A percentile compares a stretch with the other conserved stretches of the same genome.
Evolutionary conservation across 306 rosid species (phyloP).

Genomic region (Elaeagnus macrophylla): DNA sequence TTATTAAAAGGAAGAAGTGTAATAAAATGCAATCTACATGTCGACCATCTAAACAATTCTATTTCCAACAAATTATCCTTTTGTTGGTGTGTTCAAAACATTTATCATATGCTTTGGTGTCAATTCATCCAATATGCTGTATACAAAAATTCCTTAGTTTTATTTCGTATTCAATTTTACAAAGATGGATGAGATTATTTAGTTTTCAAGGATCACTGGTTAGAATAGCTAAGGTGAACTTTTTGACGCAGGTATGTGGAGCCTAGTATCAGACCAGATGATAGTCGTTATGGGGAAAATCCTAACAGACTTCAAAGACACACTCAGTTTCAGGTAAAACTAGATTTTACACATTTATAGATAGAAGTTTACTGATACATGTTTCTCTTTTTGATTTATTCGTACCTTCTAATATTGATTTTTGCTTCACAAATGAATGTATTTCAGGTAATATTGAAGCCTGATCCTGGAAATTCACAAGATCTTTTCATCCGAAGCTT

Average conservation of each 20-base stretch:
- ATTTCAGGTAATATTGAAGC: constrained; percentile 85
- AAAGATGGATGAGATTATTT: not conserved
- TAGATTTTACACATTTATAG: not conserved
- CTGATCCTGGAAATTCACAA: constrained; percentile 98
- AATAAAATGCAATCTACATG: too few relatives aligned
- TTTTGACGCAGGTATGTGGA: constrained; percentile 63
- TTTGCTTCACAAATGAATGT: constrained; percentile 16
- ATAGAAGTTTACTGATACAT: constrained; percentile 4
- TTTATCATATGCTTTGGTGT: too few relatives aligned
- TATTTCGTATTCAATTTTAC: not conserved
- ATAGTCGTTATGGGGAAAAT: constrained; percentile 95
- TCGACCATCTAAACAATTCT: not conserved
- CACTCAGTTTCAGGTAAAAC: constrained; percentile 87
- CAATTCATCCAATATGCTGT: too few relatives aligned
- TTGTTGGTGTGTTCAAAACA: not conserved
- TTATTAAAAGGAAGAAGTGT: too few relatives aligned
- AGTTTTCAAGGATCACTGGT: constrained; percentile 17
- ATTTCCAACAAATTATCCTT: not conserved
- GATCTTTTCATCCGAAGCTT: constrained; percentile 83
- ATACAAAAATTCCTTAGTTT: not conserved
- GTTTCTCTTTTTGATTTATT: not conserved
- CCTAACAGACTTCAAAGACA: constrained; percentile 96
- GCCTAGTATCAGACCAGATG: constrained; percentile 94
- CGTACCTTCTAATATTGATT: constrained; percentile 7
- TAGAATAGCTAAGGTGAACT: constrained; percentile 22